A percentile compares a stretch with the other conserved stretches of the same genome.
These are phyloP conservation scores for Podila horticola DNA, from an alignment of 192 early-diverging fungal species.

Conservation along the genomic window DNA sequence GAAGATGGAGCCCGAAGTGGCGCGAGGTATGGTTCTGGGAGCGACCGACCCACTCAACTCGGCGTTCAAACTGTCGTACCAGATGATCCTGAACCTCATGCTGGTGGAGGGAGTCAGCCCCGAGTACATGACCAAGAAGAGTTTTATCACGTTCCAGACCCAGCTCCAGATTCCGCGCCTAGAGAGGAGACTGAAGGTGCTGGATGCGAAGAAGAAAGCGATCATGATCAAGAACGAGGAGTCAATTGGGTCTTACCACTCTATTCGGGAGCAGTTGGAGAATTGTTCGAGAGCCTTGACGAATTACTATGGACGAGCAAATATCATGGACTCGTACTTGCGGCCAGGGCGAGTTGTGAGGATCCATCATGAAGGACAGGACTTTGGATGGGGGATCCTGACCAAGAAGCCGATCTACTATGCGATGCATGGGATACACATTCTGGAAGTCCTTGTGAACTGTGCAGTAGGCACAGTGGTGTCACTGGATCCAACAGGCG, in stretches of 20 bases:
- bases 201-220: constrained; percentile 60
- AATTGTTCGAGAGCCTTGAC: constrained; percentile 69
- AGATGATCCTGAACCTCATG: constrained; percentile 94
- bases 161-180: constrained; percentile 77
- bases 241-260: constrained; percentile 75
- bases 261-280: constrained; percentile 76
- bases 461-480: constrained; percentile 69
- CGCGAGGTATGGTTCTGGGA: constrained; percentile 89
- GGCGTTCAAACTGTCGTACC: constrained; percentile 92
- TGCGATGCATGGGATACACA: constrained; percentile 28
- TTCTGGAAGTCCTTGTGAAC: constrained; percentile 85
- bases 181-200: constrained; percentile 62
- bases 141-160: constrained; percentile 92
- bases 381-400: constrained; percentile 94
- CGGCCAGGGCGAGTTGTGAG: constrained; percentile 83
- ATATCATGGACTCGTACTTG: constrained; percentile 77
- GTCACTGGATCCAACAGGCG: constrained; percentile 24
- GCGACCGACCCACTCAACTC: constrained; percentile 82
- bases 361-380: constrained; percentile 59
- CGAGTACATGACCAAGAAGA: constrained; percentile 87
- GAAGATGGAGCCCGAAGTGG: constrained; percentile 89
- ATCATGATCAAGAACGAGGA: constrained; percentile 75
- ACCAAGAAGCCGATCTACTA: constrained; percentile 37
- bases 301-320: constrained; percentile 78
- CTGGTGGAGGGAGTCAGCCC: constrained; percentile 91